Conservation (phyloP, 345 rosid genomes). For the Syzygium aromaticum region DNA sequence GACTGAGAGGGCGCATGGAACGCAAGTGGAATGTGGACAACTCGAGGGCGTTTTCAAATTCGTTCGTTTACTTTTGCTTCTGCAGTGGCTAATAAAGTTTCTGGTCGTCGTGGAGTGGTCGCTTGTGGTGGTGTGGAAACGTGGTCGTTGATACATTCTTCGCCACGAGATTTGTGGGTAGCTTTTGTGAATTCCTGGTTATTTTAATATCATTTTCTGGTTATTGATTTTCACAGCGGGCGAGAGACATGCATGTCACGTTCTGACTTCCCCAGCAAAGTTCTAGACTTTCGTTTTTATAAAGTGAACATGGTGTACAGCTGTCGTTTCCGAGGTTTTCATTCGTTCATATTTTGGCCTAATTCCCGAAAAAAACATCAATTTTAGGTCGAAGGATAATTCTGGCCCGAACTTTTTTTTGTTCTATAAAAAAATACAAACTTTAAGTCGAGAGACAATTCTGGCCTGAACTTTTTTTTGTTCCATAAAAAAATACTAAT, state of each 20-base stretch:
- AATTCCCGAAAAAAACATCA: no score
- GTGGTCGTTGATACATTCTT: not conserved
- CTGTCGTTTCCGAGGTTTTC: not conserved
- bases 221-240: not conserved
- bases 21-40: not conserved
- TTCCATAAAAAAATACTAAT: no score
- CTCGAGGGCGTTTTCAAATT: not conserved
- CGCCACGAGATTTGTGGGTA: not conserved
- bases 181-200: not conserved
- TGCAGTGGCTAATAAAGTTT: not conserved
- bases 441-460: no score
- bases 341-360: not conserved
- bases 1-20: not conserved
- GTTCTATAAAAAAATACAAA: no score
- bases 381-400: no score
- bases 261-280: not conserved
- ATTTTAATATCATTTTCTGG: not conserved
- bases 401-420: no score
- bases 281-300: not conserved
- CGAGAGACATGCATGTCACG: not conserved
- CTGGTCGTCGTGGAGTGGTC: not conserved
- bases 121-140: not conserved
- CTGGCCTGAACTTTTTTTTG: no score
- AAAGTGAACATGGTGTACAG: not conserved
- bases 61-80: not conserved